These are phyloP conservation scores for Typha latifolia DNA, from an alignment of 176 grass and related monocot genomes.

Conservation along the genomic window DNA sequence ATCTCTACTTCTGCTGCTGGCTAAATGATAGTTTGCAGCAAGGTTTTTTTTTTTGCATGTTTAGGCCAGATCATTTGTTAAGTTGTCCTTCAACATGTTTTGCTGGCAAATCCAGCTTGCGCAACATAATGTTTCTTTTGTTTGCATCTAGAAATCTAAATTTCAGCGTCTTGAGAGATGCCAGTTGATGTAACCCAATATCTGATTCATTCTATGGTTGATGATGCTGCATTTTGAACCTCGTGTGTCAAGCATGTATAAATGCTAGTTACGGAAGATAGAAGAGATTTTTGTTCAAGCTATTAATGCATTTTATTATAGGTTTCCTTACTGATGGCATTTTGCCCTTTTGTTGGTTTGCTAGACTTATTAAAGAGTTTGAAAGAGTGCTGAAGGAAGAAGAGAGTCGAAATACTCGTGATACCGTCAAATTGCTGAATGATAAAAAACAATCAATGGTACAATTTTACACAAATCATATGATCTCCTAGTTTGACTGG, in stretches of 20 bases:
- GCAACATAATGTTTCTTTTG: no score
- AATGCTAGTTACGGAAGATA: no score
- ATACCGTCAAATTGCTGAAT: slow-evolving; percentile 48
- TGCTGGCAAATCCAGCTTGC: no score
- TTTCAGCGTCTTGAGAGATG: no score
- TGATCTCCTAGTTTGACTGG: background rate
- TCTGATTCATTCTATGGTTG: background rate
- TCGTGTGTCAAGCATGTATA: no score
- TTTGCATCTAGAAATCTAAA: no score
- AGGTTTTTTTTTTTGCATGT: no score
- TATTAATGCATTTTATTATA: background rate
- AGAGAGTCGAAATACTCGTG: slow-evolving; percentile 35
- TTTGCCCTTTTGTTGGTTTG: slow-evolving; percentile 12
- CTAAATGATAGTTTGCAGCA: no score
- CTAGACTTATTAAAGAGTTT: slow-evolving; percentile 94
- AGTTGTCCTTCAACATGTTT: no score
- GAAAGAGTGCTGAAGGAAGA: slow-evolving; percentile 66
- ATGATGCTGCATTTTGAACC: no score
- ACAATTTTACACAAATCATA: background rate
- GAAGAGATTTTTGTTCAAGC: background rate
- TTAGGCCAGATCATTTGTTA: no score
- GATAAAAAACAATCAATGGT: slow-evolving; percentile 89
- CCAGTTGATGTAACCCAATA: background rate
- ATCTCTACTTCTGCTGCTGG: no score
- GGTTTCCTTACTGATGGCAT: background rate